Evolutionary conservation across 2,329 filamentous ascomycete species (phyloP).

Genomic region (Sarocladium brachiariae): DNA sequence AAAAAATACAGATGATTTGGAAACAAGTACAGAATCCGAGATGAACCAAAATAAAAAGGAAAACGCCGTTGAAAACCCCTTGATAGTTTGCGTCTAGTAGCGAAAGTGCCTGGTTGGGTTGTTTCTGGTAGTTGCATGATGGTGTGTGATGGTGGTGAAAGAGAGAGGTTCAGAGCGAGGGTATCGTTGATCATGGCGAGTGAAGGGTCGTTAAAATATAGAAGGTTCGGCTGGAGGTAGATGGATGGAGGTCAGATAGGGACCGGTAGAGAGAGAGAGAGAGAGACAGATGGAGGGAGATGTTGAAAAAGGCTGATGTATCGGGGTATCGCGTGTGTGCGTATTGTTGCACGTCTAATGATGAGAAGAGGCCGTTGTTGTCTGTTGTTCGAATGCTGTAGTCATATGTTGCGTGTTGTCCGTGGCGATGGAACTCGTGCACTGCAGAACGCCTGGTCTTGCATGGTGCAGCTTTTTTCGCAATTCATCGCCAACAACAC

Average conservation of each 20-base stretch:
- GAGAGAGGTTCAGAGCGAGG: too few species aligned
- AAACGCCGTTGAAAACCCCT: too few species aligned
- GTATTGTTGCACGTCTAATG: background rate
- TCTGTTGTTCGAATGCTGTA: background rate
- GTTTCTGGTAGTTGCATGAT: background rate
- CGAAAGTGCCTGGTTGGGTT: background rate
- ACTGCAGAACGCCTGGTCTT: background rate
- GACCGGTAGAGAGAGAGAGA: background rate
- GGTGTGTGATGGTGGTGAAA: too few species aligned
- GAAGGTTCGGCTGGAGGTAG: too few species aligned
- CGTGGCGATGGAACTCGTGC: too few species aligned
- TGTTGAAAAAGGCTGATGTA: background rate
- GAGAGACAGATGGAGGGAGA: background rate
- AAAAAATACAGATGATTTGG: too few species aligned
- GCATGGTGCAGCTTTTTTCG: conserved; percentile 5
- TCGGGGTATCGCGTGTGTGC: background rate
- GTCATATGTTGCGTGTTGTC: background rate
- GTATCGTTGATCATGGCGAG: conserved; percentile 8
- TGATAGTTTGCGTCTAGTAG: background rate
- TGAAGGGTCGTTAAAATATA: background rate
- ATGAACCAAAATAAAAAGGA: too few species aligned
- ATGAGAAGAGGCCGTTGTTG: background rate
- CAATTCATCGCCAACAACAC: too few species aligned
- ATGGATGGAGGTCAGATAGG: background rate
- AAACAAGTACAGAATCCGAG: too few species aligned